phyloP scores from a whole-genome alignment of 2,329 filamentous ascomycete species.

The Podosphaera xanthii region DNA sequence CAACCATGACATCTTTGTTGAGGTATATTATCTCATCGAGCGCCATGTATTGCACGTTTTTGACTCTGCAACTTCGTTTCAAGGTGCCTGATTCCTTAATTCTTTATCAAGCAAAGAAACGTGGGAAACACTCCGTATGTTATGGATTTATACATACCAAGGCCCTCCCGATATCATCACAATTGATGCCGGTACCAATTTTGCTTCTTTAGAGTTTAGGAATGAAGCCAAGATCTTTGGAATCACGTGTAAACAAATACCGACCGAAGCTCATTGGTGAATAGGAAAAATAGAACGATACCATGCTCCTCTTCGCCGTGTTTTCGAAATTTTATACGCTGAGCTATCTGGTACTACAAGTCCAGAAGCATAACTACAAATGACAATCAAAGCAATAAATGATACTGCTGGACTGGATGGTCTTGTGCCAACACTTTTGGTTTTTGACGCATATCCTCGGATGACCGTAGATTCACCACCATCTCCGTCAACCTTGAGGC shows the following conservation, averaged over 20 bases:
- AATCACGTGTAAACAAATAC: not conserved
- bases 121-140: constrained; percentile 1
- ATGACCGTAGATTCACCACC: not conserved
- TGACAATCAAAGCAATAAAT: not conserved
- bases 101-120: not conserved
- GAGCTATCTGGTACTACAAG: not conserved
- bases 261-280: not conserved
- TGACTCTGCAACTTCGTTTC: constrained; percentile 1
- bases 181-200: constrained; percentile 2
- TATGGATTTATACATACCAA: constrained; percentile 4
- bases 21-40: constrained; percentile 2
- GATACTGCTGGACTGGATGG: not conserved
- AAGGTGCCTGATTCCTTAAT: constrained; percentile 2
- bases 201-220: constrained; percentile 2
- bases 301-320: constrained; percentile 1
- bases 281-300: constrained; percentile 2
- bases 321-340: not conserved
- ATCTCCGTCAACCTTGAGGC: not conserved
- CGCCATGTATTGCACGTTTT: constrained; percentile 1
- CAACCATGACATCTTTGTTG: constrained; percentile 1
- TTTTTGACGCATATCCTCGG: not conserved
- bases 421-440: not conserved
- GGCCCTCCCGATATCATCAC: constrained; percentile 1
- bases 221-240: not conserved
- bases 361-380: not conserved